Base-by-base conservation (phyloP, 1,284 basidiomycete genomes). In the Albatrellus sp. region DNA sequence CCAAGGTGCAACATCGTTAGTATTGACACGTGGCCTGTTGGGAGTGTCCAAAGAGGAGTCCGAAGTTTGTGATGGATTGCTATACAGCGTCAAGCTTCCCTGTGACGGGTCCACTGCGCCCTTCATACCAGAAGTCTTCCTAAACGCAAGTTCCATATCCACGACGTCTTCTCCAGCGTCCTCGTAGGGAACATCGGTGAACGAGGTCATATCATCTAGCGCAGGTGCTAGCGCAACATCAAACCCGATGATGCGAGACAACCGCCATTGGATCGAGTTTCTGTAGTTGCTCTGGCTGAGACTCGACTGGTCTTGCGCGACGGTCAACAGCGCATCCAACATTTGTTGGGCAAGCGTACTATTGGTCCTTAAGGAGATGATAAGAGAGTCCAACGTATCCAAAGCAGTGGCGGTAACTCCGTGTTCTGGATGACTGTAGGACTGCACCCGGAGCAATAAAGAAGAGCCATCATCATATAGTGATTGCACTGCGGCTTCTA, bases 291-390 rank as follows among this genome's bases (percentile, higher is more conserved):
- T 74, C 55, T 75, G 72, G 16, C 75, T 73, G 40, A 80, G 66
- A 14, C 78, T 73, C 2, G 73, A 77, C 58, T 87, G 83, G 45
- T 81, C 75, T 44, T 74, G 71, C 2, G 81, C 82, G n/a, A 84
- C 57, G 1, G 68, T 62, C 17, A 82, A 60, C 30, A 88, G 62
- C 5, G 65, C 67, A 40, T 83, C 77, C 7, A 85, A 60, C 1
- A 73, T 75, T 53, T 78, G 71, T 43, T 74, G 61, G n/a, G 78
- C 66, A 16, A 73, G 58, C 8, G 60, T 62, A 14, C 77, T 59
- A 50, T 82, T 80, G 38, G 70, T 61, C 51, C 68, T 66, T 45
- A 82, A 58, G 3, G 75, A 70, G 2, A 65, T 59, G 28, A 65
- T 61, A 40, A 78, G 59, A 9, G 65, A 60, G 40, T 43, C 44